Evolutionary conservation across 148 eudicot species (phyloP), one percentile per base, ranked within the genome.

Genomic region (Heliamphora exappendiculata): DNA sequence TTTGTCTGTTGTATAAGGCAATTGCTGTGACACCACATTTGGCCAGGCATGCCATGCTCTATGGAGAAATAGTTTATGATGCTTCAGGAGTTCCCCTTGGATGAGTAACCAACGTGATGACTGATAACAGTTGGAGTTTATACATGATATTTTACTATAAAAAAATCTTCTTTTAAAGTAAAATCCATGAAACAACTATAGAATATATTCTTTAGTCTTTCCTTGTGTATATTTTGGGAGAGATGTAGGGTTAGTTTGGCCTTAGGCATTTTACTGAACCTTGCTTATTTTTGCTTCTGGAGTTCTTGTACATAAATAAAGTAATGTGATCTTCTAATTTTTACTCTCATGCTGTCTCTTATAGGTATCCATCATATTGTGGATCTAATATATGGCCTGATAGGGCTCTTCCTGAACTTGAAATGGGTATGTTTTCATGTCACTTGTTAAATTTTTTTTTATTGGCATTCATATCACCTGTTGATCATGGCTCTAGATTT

Each of bases 311-410:
- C 54, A 20, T 41, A 72, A 28, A 41, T 14, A 54, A 51, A 22
- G 24, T 74, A 24, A 13, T 36, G 36, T 2, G 11, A 45, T 45
- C 67, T 7, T 26, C 44, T 57, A 74, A 74, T 42, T 41, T 72
- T 57, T 59, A 42, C 33, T 67, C 24, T 60, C 62, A 20, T 84
- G 57, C 36, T 70, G 65, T 70, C 24, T 54, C 49, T 77, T 82
- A 55, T 67, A 94, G 98, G 90, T 94, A 94, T 72, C 97, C 98
- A 59, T 84, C 96, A 59, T 94, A 94, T 74, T 94, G 98, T 85
- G 87, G 97, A 54, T 72, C 75, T 77, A 94, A 94, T 86, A 88
- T 94, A 65, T 94, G 98, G 98, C 98, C 97, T 26, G 75, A 76
- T 28, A 78, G 28, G 84, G 90, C 89, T 80, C 79, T 94, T 81